phyloP scores from a whole-genome alignment of 805 yeast genomes.

The Yamadazyma insecticola region DNA sequence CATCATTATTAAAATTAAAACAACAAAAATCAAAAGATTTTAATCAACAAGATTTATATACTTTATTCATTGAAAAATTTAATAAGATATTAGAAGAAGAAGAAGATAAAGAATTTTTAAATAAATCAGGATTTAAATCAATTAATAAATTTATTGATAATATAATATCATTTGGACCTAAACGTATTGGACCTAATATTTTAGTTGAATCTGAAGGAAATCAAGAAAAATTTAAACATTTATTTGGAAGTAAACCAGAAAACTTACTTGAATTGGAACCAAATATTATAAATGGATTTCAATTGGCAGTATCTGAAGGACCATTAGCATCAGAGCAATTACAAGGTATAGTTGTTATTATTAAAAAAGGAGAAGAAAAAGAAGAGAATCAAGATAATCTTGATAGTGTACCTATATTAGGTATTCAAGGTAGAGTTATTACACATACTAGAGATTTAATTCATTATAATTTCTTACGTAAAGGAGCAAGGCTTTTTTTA shows the following conservation, averaged over 20 bases:
- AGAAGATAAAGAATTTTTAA: slow-evolving; percentile 7
- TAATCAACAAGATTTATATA: slow-evolving; percentile 8
- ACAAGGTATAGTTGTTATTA: slow-evolving; percentile 67
- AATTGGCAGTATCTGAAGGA: slow-evolving; percentile 75
- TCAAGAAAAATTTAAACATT: slow-evolving; percentile 22
- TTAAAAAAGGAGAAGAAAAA: slow-evolving; percentile 18
- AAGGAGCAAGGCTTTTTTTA: slow-evolving; percentile 86
- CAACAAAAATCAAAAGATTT: slow-evolving; percentile 2
- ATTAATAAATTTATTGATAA: slow-evolving; percentile 19
- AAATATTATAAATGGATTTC: slow-evolving; percentile 77
- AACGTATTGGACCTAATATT: slow-evolving; percentile 69
- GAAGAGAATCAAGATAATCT: slow-evolving; percentile 18
- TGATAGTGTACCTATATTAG: no score
- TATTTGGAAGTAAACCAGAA: slow-evolving; percentile 16
- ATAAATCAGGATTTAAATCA: slow-evolving; percentile 12
- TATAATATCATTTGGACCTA: slow-evolving; percentile 72
- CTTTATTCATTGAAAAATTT: slow-evolving; percentile 8
- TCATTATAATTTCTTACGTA: slow-evolving; percentile 63
- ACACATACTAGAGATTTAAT: slow-evolving; percentile 70
- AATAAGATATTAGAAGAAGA: slow-evolving; percentile 6
- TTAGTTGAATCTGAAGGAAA: slow-evolving; percentile 49
- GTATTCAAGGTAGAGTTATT: slow-evolving; percentile 67
- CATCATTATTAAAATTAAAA: slow-evolving; percentile 21
- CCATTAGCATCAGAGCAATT: slow-evolving; percentile 86
- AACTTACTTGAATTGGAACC: slow-evolving; percentile 44